These are phyloP conservation scores for Entonaema liquescens DNA, from an alignment of 495 filamentous ascomycete species.

Conservation along the genomic window DNA sequence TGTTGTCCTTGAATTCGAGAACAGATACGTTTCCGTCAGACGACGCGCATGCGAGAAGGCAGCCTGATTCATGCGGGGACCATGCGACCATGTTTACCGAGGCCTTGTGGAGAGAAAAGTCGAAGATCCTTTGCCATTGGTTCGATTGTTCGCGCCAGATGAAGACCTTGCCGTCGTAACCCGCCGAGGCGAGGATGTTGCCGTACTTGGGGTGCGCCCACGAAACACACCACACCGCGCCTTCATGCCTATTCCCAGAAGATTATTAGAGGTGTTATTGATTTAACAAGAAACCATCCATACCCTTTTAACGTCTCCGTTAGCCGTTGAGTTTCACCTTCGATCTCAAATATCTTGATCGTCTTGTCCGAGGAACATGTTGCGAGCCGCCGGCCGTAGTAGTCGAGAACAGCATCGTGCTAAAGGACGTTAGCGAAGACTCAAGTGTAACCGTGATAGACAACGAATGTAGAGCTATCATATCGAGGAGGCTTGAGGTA, in stretches of 20 bases:
- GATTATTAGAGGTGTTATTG: constrained; percentile 29
- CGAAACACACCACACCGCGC: constrained; percentile 94
- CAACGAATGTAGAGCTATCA: not conserved
- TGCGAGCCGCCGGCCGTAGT: constrained; percentile 95
- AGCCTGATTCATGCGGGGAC: constrained; percentile 96
- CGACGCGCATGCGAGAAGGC: constrained; percentile 91
- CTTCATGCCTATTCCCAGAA: constrained; percentile 76
- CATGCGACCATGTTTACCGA: constrained; percentile 95
- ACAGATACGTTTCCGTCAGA: constrained; percentile 93
- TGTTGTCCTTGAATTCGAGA: constrained; percentile 95
- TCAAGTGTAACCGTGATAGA: not conserved
- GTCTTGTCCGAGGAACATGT: constrained; percentile 98
- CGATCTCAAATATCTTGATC: constrained; percentile 99
- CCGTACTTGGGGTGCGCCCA: constrained; percentile 99
- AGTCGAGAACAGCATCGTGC: constrained; percentile 98
- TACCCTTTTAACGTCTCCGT: constrained; percentile 96
- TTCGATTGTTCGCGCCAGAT: constrained; percentile 92
- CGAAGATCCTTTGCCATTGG: constrained; percentile 84
- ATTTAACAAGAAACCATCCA: constrained; percentile 21
- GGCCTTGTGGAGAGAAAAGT: constrained; percentile 89
- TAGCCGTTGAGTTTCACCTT: constrained; percentile 89
- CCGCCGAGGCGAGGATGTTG: constrained; percentile 92
- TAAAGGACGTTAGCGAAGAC: constrained; percentile 50
- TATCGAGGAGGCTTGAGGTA: not conserved
- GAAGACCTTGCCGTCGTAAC: constrained; percentile 96